A percentile compares a stretch with the other conserved stretches of the same genome.
Evolutionary conservation across 768 basidiomycete genomes (phyloP).

Genomic region (Psilocybe azurescens): DNA sequence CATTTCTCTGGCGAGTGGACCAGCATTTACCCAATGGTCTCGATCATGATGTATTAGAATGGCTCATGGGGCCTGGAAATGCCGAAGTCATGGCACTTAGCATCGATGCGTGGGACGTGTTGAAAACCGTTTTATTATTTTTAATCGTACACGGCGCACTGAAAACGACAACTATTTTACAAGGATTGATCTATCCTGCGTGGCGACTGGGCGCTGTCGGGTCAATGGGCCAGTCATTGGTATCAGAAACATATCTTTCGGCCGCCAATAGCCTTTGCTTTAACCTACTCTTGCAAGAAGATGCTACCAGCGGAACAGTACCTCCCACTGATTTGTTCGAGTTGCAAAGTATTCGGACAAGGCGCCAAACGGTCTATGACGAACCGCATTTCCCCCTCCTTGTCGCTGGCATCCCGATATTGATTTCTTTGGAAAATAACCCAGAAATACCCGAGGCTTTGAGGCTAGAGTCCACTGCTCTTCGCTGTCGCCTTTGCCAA

Average conservation of each 20-base stretch:
- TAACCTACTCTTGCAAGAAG: slow-evolving; percentile 60
- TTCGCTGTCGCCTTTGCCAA: slow-evolving; percentile 66
- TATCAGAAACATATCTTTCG: slow-evolving; percentile 57
- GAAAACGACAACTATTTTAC: slow-evolving; percentile 72
- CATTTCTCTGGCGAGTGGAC: slow-evolving; percentile 75
- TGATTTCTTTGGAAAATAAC: slow-evolving; percentile 76
- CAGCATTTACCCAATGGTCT: slow-evolving; percentile 78
- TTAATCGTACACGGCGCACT: slow-evolving; percentile 71
- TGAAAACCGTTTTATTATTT: slow-evolving; percentile 65
- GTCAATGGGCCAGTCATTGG: slow-evolving; percentile 39
- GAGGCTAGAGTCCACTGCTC: slow-evolving; percentile 49
- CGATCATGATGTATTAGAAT: slow-evolving; percentile 70
- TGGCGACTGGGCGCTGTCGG: slow-evolving; percentile 65
- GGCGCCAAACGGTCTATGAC: slow-evolving; percentile 69
- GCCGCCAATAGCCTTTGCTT: slow-evolving; percentile 70
- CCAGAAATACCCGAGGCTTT: slow-evolving; percentile 52
- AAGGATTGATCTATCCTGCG: slow-evolving; percentile 78
- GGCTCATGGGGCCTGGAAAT: slow-evolving; percentile 74
- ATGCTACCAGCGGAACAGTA: slow-evolving; percentile 41
- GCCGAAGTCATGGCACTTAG: slow-evolving; percentile 64
- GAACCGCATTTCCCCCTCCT: slow-evolving; percentile 70
- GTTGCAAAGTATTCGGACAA: slow-evolving; percentile 70
- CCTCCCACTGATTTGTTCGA: slow-evolving; percentile 62
- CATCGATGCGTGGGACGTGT: slow-evolving; percentile 69
- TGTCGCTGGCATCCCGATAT: slow-evolving; percentile 65